Evolutionary conservation across 768 basidiomycete species (phyloP).

Genomic region (button mushroom (Agaricus bisporus)): DNA sequence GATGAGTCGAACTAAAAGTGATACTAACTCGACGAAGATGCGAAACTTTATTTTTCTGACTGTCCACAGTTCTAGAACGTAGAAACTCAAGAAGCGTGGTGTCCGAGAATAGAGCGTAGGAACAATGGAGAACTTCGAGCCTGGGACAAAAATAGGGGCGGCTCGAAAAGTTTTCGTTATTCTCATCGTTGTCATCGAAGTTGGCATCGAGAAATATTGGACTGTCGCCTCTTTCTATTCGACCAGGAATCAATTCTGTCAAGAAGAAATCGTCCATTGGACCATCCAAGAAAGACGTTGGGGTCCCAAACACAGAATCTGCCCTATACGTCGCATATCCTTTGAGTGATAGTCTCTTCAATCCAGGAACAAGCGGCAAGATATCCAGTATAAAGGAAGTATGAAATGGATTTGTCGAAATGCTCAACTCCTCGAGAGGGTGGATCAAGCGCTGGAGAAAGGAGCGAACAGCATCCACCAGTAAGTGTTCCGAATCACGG

Average conservation of each 20-base stretch:
- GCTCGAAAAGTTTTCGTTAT: not conserved
- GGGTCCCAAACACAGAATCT: not conserved
- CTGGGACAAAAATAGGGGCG: constrained; percentile 1
- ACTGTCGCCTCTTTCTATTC: not conserved
- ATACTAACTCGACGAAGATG: constrained; percentile 5
- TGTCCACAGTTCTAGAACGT: not conserved
- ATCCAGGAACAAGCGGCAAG: not conserved
- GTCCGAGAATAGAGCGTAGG: not conserved
- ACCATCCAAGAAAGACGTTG: not conserved
- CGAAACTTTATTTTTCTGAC: not conserved
- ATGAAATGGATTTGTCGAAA: not conserved
- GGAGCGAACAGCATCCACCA: not conserved
- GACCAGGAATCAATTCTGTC: not conserved
- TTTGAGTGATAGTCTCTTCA: constrained; percentile 5
- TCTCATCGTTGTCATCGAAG: not conserved
- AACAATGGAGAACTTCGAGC: not conserved
- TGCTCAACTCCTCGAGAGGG: not conserved
- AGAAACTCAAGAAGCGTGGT: not conserved
- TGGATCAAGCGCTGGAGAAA: not conserved
- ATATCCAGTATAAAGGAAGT: not conserved
- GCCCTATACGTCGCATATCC: not conserved
- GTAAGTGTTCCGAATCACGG: not conserved
- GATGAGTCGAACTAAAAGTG: not conserved
- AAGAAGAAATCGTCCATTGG: not conserved
- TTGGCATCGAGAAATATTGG: not conserved